Conservation (phyloP, 352 stramenopile species). For the Detonula confervacea region DNA sequence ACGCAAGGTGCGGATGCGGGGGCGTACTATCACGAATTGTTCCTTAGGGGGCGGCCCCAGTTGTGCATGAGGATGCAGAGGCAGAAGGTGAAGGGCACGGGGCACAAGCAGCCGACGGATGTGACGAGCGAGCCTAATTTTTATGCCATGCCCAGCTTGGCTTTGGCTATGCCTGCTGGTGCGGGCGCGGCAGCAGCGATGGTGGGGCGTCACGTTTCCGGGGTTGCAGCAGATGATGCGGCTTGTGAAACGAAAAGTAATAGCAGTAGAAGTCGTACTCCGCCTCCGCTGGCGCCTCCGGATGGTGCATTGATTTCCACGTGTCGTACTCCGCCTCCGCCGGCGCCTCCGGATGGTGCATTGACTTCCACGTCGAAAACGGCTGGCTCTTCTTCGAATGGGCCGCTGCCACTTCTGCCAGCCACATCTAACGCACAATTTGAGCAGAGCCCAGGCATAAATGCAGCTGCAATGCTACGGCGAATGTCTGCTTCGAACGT, state of each 20-base stretch:
- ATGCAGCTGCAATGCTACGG: constrained; percentile 18
- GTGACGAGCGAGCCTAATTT: constrained; percentile 83
- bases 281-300: not conserved
- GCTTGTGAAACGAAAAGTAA: too few species aligned
- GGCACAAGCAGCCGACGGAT: constrained; percentile 84
- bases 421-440: not conserved
- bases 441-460: constrained; percentile 27
- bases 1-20: constrained; percentile 87
- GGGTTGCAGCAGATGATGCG: not conserved
- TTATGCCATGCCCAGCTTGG: constrained; percentile 68
- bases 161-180: not conserved
- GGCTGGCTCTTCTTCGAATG: not conserved
- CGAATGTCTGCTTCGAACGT: constrained; percentile 13
- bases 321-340: not conserved
- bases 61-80: constrained; percentile 85
- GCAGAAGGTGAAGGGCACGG: constrained; percentile 85
- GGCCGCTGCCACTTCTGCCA: not conserved
- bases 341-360: too few species aligned
- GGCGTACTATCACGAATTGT: constrained; percentile 89
- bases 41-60: constrained; percentile 81
- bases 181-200: not conserved
- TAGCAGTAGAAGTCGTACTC: not conserved
- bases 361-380: too few species aligned
- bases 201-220: not conserved
- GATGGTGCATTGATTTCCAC: too few species aligned